Percentiles rank a stretch among this genome's conserved stretches.
Conservation (phyloP, 2,329 filamentous ascomycete genomes). For the Rutstroemia sydowiana region DNA sequence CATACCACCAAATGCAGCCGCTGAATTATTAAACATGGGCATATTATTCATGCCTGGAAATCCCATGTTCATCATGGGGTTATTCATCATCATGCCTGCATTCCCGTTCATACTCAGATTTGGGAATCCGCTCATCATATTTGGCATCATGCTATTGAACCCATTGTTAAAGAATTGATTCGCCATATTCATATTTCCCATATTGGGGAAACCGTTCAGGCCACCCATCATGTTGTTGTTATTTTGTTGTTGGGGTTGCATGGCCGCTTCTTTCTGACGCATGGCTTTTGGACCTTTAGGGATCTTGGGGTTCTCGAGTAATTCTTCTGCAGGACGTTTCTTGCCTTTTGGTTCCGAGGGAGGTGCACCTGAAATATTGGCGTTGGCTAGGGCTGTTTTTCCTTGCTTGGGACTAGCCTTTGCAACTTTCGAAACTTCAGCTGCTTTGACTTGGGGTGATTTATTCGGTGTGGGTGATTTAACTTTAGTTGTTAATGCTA, state of each 20-base stretch:
- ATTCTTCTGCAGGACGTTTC: constrained; percentile 77
- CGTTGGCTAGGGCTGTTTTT: not conserved
- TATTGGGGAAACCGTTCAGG: constrained; percentile 30
- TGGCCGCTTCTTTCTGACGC: constrained; percentile 41
- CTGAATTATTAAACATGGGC: constrained; percentile 31
- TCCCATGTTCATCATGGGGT: constrained; percentile 26
- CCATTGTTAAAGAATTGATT: constrained; percentile 12
- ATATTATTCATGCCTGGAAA: constrained; percentile 35
- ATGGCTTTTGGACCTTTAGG: constrained; percentile 60
- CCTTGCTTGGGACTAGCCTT: constrained; percentile 22
- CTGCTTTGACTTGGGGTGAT: constrained; percentile 14
- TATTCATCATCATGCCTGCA: constrained; percentile 29
- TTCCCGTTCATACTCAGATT: constrained; percentile 36
- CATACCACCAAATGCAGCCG: constrained; percentile 17
- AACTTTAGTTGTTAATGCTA: constrained; percentile 7
- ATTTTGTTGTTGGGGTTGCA: constrained; percentile 34
- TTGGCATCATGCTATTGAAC: constrained; percentile 6
- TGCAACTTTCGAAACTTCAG: not conserved
- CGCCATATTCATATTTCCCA: constrained; percentile 18
- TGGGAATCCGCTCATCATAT: constrained; percentile 28
- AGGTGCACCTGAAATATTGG: constrained; percentile 1
- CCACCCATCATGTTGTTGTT: constrained; percentile 35
- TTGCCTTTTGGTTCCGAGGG: constrained; percentile 35
- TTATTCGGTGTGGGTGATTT: constrained; percentile 30
- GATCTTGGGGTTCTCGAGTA: constrained; percentile 55